Evolutionary conservation across 768 basidiomycete genomes (phyloP), one percentile per base, ranked within the genome.

Genomic region (Rhodocollybia butyracea): DNA sequence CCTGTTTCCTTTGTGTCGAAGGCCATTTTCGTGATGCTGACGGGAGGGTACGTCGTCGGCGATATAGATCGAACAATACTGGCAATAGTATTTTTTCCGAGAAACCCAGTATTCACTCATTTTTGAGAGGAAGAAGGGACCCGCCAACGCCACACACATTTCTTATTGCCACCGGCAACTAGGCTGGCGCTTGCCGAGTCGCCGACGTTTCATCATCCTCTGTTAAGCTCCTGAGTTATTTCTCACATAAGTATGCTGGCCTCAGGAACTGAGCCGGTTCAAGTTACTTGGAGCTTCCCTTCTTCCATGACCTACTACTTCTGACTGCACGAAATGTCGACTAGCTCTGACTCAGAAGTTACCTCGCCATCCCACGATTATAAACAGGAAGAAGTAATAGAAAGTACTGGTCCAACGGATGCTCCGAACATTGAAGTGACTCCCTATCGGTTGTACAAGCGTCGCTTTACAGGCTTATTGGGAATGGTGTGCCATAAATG

Each of bases 51-150:
- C 92, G 77, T 99, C 96, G 73, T 99, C 97, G 51, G 94, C 83
- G 58, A 99, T 98, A 75, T 88, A 98, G 59, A 93, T 94, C 48
- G 94, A 90, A 76, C 97, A 98, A 76, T 98, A 98, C 68, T 94
- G 94, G 85, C 94, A 97, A 67, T 83, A 89, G 72, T 95, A 96
- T 63, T 85, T 88, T 72, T 94, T 94, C 68, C 90, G 85, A 24
- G 91, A 91, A 59, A 94, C 88, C 92, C 93, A 95, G 69, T 88
- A 94, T 69, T 94, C 92, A 61, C 85, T 86, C 92, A 94, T 94
- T 67, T 62, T 63, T 59, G 57, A 40, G 6, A 40, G 17, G 39
- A 40, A 17, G 6, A 40, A 40, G n/a, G n/a, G n/a, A n/a, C n/a
- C n/a, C n/a, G n/a, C n/a, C n/a, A 40, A 40, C 17, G 39, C 15